Percentiles rank a stretch among this genome's conserved stretches.
Evolutionary conservation across 129 eudicot species (phyloP).

Genomic region (Tagetes erecta): DNA sequence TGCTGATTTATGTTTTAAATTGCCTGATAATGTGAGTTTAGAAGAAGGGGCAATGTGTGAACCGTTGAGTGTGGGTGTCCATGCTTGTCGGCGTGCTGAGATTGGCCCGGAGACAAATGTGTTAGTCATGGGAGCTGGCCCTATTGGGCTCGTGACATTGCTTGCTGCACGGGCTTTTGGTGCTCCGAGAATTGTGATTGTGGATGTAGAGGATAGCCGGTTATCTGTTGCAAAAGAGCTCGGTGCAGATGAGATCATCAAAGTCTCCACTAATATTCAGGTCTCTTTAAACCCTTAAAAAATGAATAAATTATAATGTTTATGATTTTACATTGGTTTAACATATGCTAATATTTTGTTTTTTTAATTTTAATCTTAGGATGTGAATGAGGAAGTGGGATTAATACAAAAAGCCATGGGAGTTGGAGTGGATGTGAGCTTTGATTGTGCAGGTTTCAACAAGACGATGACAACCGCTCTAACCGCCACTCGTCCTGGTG

Average conservation of each 20-base stretch:
- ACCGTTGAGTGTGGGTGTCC: conserved; percentile 72
- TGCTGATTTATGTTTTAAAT: conserved; percentile 65
- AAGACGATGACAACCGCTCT: conserved; percentile 73
- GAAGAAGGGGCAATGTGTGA: conserved; percentile 90
- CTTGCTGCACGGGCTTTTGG: conserved; percentile 82
- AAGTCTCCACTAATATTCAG: conserved; percentile 61
- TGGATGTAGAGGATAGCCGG: conserved; percentile 62
- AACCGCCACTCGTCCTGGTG: conserved; percentile 58
- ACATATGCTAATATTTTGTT: background rate
- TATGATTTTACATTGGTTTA: conserved; percentile 1
- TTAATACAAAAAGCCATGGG: conserved; percentile 59
- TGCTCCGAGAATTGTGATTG: conserved; percentile 57
- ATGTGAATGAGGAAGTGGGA: conserved; percentile 47
- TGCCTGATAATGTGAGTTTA: conserved; percentile 64
- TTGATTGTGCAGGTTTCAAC: conserved; percentile 75
- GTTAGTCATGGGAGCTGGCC: conserved; percentile 70
- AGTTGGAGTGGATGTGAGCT: conserved; percentile 54
- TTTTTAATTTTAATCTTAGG: conserved; percentile 30
- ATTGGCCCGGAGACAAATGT: conserved; percentile 64
- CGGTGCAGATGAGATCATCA: conserved; percentile 59
- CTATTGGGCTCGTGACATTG: conserved; percentile 67
- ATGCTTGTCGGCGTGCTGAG: conserved; percentile 70
- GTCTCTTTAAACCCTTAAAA: conserved; percentile 20
- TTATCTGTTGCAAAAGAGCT: conserved; percentile 65
- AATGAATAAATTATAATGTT: background rate